Conservation (phyloP, 257 asterid species). For the Lantana camara region DNA sequence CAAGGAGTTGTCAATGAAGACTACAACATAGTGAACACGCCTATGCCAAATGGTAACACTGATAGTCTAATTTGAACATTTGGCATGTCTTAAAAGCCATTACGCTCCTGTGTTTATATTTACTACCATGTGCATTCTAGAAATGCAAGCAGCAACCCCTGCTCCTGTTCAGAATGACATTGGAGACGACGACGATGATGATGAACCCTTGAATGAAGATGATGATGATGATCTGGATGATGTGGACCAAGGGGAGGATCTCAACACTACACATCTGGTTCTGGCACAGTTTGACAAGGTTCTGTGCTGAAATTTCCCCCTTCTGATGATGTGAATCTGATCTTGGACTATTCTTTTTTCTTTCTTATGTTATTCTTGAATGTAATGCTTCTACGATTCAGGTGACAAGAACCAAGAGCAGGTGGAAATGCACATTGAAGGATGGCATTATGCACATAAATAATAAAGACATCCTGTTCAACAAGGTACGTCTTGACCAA, state of each 20-base stretch:
- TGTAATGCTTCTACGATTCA: conserved; percentile 26
- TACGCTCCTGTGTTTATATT: conserved; percentile 23
- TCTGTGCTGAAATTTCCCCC: neutral
- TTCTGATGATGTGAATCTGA: neutral
- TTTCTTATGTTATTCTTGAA: neutral
- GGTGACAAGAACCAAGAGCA: conserved; percentile 98
- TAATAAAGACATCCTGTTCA: conserved; percentile 85
- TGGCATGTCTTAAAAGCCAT: conserved; percentile 1
- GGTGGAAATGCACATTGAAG: conserved; percentile 96
- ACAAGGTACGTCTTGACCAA: conserved; percentile 41
- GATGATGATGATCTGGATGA: conserved; percentile 93
- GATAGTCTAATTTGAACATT: conserved; percentile 15
- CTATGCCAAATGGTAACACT: conserved; percentile 75
- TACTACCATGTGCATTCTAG: conserved; percentile 39
- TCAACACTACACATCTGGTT: conserved; percentile 80
- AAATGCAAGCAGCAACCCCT: conserved; percentile 89
- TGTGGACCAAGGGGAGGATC: conserved; percentile 85
- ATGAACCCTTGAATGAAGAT: conserved; percentile 90
- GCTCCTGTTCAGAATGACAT: conserved; percentile 76
- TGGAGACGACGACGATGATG: conserved; percentile 79
- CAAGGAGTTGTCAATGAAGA: conserved; percentile 95
- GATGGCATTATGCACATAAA: conserved; percentile 98
- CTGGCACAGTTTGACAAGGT: conserved; percentile 98
- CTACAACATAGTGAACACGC: conserved; percentile 84
- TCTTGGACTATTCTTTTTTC: neutral